Conservation (phyloP, 208 protist genomes). For the Trypanosoma caninum region DNA sequence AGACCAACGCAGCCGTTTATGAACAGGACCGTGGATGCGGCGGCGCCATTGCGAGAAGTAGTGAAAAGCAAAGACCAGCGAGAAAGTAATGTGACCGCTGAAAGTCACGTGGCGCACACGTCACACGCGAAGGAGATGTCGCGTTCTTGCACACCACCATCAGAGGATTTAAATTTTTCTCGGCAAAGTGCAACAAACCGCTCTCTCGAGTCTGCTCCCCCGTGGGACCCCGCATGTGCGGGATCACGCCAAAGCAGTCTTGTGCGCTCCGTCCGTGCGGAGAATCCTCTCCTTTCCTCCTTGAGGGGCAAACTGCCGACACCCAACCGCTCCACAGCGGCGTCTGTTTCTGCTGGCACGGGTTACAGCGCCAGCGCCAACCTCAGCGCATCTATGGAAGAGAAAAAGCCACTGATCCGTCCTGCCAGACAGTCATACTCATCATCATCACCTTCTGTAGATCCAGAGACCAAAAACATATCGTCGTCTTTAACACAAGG, state of each 20-base stretch:
- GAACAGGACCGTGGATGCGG: not conserved
- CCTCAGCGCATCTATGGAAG: slow-evolving; percentile 15
- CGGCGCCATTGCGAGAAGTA: not conserved
- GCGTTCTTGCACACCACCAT: slow-evolving; percentile 73
- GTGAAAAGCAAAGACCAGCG: not conserved
- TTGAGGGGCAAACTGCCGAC: slow-evolving; percentile 26
- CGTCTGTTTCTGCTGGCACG: slow-evolving; percentile 16
- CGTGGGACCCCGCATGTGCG: slow-evolving; percentile 61
- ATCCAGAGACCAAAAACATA: slow-evolving; percentile 20
- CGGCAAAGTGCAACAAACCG: slow-evolving; percentile 32
- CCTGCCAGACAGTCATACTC: slow-evolving; percentile 5
- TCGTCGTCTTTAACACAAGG: slow-evolving; percentile 1
- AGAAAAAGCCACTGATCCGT: slow-evolving; percentile 4
- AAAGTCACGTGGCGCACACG: slow-evolving; percentile 1
- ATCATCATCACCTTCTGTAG: slow-evolving; percentile 19
- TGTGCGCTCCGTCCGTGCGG: slow-evolving; percentile 29
- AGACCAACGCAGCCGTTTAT: not conserved
- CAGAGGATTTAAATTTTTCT: slow-evolving; percentile 28
- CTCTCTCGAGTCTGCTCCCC: slow-evolving; percentile 61
- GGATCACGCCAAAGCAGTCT: slow-evolving; percentile 35
- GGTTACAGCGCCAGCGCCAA: slow-evolving; percentile 22
- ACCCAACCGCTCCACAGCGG: slow-evolving; percentile 20
- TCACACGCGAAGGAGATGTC: slow-evolving; percentile 34
- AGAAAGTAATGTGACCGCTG: not conserved
- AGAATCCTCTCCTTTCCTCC: slow-evolving; percentile 69